phyloP scores from a whole-genome alignment of 129 eudicot genomes.

The Cynara cardunculus region DNA sequence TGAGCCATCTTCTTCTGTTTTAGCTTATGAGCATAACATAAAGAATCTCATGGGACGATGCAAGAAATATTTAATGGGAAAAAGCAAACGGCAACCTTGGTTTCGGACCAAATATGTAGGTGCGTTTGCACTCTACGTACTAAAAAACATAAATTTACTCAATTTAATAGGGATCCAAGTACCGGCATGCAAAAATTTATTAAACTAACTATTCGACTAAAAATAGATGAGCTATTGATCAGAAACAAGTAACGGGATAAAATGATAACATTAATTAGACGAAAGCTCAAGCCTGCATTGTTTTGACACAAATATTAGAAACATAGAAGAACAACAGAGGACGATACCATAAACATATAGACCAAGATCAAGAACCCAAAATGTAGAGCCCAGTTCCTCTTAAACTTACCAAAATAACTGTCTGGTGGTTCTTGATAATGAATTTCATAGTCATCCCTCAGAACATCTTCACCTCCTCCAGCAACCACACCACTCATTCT shows the following conservation, averaged over 20 bases:
- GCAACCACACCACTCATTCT: constrained; percentile 28
- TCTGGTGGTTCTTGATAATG: constrained; percentile 93
- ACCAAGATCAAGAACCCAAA: constrained; percentile 74
- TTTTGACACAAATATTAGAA: constrained; percentile 33
- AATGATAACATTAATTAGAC: constrained; percentile 8
- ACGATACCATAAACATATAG: constrained; percentile 75
- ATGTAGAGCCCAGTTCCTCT: constrained; percentile 92
- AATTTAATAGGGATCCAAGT: too few relatives aligned
- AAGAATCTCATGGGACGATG: neutral
- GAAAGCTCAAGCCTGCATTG: constrained; percentile 19
- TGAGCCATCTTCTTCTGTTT: too few relatives aligned
- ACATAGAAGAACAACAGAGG: constrained; percentile 78
- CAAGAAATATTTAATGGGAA: neutral
- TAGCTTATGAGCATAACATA: neutral
- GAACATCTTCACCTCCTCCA: constrained; percentile 36
- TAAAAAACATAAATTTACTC: neutral
- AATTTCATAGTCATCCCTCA: constrained; percentile 68
- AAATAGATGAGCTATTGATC: neutral
- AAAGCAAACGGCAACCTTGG: neutral
- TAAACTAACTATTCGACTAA: neutral
- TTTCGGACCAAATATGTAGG: neutral
- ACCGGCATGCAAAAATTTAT: too few relatives aligned
- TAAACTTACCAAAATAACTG: constrained; percentile 83
- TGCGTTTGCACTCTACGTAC: neutral
- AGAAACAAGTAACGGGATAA: neutral